phyloP scores from a whole-genome alignment of 768 basidiomycete genomes.

The Leccinum uliginosum region DNA sequence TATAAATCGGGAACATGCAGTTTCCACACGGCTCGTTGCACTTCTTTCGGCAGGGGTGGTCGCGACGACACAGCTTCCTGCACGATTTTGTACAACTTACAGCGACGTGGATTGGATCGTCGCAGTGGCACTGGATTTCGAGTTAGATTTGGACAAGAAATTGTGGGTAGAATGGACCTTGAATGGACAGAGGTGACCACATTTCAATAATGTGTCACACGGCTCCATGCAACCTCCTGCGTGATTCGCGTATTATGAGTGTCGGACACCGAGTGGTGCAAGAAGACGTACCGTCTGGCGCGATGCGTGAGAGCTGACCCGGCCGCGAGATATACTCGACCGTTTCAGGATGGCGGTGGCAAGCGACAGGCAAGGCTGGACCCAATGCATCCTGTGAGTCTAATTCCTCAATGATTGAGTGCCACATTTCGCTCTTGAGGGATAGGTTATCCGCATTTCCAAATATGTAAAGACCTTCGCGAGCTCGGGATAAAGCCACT shows the following conservation, averaged over 20 bases:
- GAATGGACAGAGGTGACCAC: conserved; percentile 63
- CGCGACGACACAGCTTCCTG: conserved; percentile 45
- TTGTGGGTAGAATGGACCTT: conserved; percentile 35
- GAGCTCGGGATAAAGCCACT: conserved; percentile 73
- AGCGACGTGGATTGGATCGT: conserved; percentile 49
- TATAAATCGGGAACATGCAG: conserved; percentile 44
- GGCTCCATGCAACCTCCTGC: conserved; percentile 60
- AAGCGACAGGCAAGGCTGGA: conserved; percentile 50
- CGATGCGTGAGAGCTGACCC: conserved; percentile 43
- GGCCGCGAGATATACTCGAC: conserved; percentile 43
- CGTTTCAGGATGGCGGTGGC: conserved; percentile 49
- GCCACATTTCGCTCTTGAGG: conserved; percentile 54
- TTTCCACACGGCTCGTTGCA: conserved; percentile 52
- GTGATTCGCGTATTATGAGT: neutral
- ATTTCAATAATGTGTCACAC: conserved; percentile 49
- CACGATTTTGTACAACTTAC: conserved; percentile 48
- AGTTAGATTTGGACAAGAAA: neutral
- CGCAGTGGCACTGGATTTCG: conserved; percentile 51
- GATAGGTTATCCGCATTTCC: conserved; percentile 60
- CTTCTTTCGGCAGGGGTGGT: conserved; percentile 53
- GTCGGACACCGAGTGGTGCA: neutral
- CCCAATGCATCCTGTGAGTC: conserved; percentile 45
- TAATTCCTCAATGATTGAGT: conserved; percentile 51
- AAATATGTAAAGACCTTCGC: conserved; percentile 68
- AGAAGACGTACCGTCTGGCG: conserved; percentile 49